phyloP scores from a whole-genome alignment of 2,329 filamentous ascomycete genomes.

The Colletotrichum somersetense region DNA sequence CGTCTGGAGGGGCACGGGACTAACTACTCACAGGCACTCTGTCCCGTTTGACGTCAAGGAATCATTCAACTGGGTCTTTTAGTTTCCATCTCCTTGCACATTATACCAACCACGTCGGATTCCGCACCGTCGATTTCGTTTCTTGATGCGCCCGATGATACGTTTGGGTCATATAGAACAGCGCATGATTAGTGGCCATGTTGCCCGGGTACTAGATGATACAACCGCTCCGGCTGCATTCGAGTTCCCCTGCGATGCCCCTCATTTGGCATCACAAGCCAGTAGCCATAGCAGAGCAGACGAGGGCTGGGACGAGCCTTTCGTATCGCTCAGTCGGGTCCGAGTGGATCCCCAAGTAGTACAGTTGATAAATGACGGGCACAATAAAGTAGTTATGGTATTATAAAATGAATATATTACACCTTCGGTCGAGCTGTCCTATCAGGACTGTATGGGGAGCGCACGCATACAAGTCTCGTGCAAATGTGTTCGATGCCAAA shows the following conservation, averaged over 20 bases:
- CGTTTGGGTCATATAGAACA: constrained; percentile 6
- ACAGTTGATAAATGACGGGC: no score
- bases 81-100: constrained; percentile 25
- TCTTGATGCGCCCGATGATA: background rate
- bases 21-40: constrained; percentile 45
- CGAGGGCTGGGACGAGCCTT: background rate
- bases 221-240: background rate
- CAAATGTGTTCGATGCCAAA: background rate
- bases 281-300: background rate
- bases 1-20: background rate
- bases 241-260: background rate
- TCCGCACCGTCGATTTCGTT: background rate
- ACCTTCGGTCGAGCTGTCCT: background rate
- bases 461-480: constrained; percentile 19
- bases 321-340: background rate
- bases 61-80: constrained; percentile 76
- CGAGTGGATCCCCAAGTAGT: background rate
- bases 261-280: background rate
- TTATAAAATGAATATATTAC: constrained; percentile 14
- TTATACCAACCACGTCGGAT: constrained; percentile 1
- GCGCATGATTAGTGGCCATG: background rate
- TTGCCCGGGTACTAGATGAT: background rate
- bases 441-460: background rate
- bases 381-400: background rate
- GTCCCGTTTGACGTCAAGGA: constrained; percentile 70